Conservation (phyloP, 495 filamentous ascomycete genomes). For the Neurospora hispaniola region DNA sequence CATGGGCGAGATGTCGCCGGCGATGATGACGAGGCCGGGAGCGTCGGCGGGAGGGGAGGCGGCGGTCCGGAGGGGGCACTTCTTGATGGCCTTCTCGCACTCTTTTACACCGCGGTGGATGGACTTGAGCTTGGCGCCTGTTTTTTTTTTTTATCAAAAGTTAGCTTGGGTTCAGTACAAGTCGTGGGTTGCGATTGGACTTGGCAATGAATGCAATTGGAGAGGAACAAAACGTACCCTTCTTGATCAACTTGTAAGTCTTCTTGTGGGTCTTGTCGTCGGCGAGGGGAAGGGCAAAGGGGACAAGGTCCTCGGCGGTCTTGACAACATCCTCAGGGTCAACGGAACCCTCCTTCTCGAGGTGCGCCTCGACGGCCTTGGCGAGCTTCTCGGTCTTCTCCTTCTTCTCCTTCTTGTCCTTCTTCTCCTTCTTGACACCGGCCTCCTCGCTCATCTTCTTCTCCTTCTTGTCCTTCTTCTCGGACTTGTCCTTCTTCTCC, state of each 20-base stretch:
- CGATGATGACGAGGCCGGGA: conserved; percentile 75
- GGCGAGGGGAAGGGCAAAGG: conserved; percentile 86
- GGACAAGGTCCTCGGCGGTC: conserved; percentile 66
- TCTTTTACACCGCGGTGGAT: conserved; percentile 98
- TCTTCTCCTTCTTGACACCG: conserved; percentile 58
- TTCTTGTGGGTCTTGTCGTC: conserved; percentile 90
- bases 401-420: conserved; percentile 73
- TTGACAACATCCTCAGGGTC: conserved; percentile 28
- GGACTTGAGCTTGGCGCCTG: conserved; percentile 76
- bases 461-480: conserved; percentile 11
- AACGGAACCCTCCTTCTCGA: conserved; percentile 19
- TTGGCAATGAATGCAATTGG: too few species aligned
- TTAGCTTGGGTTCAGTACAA: too few species aligned
- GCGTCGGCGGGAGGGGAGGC: conserved; percentile 40
- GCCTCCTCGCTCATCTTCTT: conserved; percentile 17
- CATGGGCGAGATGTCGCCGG: conserved; percentile 93
- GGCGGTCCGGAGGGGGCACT: conserved; percentile 55
- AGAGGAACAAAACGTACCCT: conserved; percentile 43
- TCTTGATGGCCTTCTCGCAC: conserved; percentile 92
- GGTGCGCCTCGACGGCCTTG: conserved; percentile 24
- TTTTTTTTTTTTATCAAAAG: too few species aligned
- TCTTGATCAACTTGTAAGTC: conserved; percentile 84
- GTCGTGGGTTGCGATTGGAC: neutral
- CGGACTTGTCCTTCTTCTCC: conserved; percentile 6
- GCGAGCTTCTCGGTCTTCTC: conserved; percentile 46